A percentile compares a stretch with the other conserved stretches of the same genome.
These are phyloP conservation scores for Kwoniella dejecticola DNA, from an alignment of 768 basidiomycete genomes.

Conservation along the genomic window DNA sequence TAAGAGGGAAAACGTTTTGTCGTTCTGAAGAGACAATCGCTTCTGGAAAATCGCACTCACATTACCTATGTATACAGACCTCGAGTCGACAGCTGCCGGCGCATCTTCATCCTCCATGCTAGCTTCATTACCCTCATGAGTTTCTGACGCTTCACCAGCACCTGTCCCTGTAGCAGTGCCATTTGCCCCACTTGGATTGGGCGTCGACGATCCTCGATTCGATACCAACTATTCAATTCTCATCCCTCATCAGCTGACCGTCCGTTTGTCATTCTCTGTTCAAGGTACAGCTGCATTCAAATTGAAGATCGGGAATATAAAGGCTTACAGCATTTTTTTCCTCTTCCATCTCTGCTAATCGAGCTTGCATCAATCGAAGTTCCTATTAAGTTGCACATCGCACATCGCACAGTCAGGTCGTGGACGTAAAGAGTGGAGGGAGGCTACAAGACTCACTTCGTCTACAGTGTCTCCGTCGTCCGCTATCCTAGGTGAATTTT, in stretches of 20 bases:
- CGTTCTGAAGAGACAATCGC: no score
- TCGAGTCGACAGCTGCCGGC: slow-evolving; percentile 71
- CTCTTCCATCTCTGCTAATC: slow-evolving; percentile 55
- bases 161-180: no score
- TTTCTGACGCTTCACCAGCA: slow-evolving; percentile 19
- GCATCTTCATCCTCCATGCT: slow-evolving; percentile 77
- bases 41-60: slow-evolving; percentile 60
- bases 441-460: slow-evolving; percentile 29
- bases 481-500: slow-evolving; percentile 38
- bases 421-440: slow-evolving; percentile 2
- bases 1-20: no score
- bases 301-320: no score
- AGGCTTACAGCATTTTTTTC: slow-evolving; percentile 51
- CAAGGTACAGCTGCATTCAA: not conserved
- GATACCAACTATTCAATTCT: slow-evolving; percentile 25
- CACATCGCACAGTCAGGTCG: not conserved
- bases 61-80: slow-evolving; percentile 95
- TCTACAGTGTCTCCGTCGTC: slow-evolving; percentile 48
- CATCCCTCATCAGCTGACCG: slow-evolving; percentile 1
- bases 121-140: slow-evolving; percentile 56
- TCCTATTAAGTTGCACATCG: slow-evolving; percentile 40
- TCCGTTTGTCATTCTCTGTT: not conserved
- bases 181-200: slow-evolving; percentile 24
- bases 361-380: slow-evolving; percentile 53
- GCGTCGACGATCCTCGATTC: slow-evolving; percentile 33